Evolutionary conservation across 768 basidiomycete genomes (phyloP), one percentile per base, ranked within the genome.

Genomic region (Suillus decipiens): DNA sequence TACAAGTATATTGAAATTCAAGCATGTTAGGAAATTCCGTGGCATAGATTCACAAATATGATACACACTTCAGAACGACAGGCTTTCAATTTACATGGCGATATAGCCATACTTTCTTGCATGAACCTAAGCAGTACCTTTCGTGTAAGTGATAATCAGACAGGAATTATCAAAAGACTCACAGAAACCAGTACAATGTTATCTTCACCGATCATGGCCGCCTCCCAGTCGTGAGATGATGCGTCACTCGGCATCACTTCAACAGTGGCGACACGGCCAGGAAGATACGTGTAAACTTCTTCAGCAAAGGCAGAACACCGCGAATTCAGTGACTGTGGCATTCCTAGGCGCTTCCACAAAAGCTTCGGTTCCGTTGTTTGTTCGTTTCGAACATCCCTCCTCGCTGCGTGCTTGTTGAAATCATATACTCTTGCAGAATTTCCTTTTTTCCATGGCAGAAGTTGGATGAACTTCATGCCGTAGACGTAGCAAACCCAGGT

Each of bases 141-240:
- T 41, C n/a, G 61, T 61, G 17, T 19, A 54, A 34, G n/a, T 28
- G 37, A 10, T 14, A 39, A 54, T 8, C 5, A 59, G 3, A 14
- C n/a, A 41, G 1, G n/a, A 28, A 17, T 12, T 28, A 17, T 28
- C n/a, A 19, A 1, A 41, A 37, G 34, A 33, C 69, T 61, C 61
- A 77, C 77, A 63, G 75, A 70, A 42, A 78, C 73, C 61, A 75
- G 66, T 2, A 79, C 51, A 28, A 79, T 68, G 22, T 72, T 71
- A 57, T 79, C 70, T 62, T 79, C 78, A 5, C 75, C 70, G 14
- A 79, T 68, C 78, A 79, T 78, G 31, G 68, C 69, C 42, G 74
- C 70, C 5, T 70, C 70, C 73, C 75, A 76, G 11, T 67, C 68
- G 17, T 41, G 17, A 41, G 22, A 2, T 10, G 55, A 2, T 10